These are phyloP conservation scores for Exophiala xenobiotica DNA, from an alignment of 2,329 filamentous ascomycete genomes.

Conservation along the genomic window DNA sequence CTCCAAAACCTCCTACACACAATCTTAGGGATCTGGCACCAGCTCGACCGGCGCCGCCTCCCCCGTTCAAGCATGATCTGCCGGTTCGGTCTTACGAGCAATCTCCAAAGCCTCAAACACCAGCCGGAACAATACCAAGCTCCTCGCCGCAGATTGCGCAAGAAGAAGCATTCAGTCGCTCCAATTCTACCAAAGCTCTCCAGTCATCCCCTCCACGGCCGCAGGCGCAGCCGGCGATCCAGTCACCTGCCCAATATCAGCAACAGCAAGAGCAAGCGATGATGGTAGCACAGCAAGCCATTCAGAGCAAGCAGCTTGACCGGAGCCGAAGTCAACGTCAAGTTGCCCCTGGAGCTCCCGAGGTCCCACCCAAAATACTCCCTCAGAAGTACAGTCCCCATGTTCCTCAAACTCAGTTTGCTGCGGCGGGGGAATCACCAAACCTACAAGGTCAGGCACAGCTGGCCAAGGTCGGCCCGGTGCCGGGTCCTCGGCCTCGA, in stretches of 20 bases:
- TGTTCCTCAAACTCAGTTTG: constrained; percentile 41
- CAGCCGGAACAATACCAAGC: constrained; percentile 49
- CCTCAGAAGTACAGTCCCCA: constrained; percentile 31
- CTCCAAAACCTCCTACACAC: constrained; percentile 74
- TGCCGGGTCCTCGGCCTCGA: constrained; percentile 55
- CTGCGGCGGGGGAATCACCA: constrained; percentile 38
- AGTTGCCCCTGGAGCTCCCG: constrained; percentile 51
- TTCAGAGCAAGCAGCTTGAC: constrained; percentile 66
- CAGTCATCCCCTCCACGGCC: constrained; percentile 17
- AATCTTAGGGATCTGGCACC: constrained; percentile 39
- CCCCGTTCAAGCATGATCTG: constrained; percentile 28
- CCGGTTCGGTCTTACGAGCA: constrained; percentile 17
- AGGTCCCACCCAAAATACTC: constrained; percentile 39
- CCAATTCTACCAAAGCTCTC: constrained; percentile 55
- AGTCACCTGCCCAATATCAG: constrained; percentile 47
- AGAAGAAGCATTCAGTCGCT: constrained; percentile 67
- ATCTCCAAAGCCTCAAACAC: constrained; percentile 10
- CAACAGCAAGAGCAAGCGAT: constrained; percentile 84
- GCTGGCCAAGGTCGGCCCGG: constrained; percentile 50
- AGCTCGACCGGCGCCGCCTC: constrained; percentile 40
- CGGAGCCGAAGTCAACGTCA: constrained; percentile 73
- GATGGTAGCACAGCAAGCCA: constrained; percentile 74
- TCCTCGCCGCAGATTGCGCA: constrained; percentile 57
- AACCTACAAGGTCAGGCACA: constrained; percentile 37
- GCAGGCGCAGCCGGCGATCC: constrained; percentile 31